Base-by-base conservation (phyloP, 768 basidiomycete genomes). In the Cystofilobasidium ferigula region DNA sequence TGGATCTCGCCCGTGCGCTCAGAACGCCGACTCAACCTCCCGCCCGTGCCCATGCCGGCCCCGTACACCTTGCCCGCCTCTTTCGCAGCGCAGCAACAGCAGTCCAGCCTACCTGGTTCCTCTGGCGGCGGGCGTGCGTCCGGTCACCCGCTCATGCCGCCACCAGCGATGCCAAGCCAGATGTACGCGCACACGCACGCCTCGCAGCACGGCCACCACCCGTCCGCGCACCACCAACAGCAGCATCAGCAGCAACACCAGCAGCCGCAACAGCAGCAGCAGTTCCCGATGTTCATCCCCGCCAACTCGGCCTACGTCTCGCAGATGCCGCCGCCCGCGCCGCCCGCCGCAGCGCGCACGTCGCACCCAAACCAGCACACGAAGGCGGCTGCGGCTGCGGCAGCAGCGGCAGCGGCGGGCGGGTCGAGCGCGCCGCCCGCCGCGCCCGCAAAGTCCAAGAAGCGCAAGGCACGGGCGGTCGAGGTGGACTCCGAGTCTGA, bases 11-110 rank as follows among this genome's bases (percentile, higher is more conserved):
- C 10, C 24, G 12, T 36, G 13, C 32, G 13, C 8, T 2, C 61
- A 62, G 61, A 62, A 34, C 61, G 61, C 28, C 61, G 61, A 6
- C 61, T 62, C 47, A 62, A 62, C 48, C 30, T 51, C 12, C 61
- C 51, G 35, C 61, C 48, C n/a, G 47, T 51, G 0, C 61, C 61
- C 18, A 47, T 47, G 34, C 61, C 34, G 30, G 47, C 30, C 36
- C 61, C 47, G 26, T 51, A 47, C 45, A 3, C 45, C 24, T 47
- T n/a, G 45, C 16, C 58, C 35, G 32, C 57, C 9, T 58, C 58
- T 14, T 62, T 45, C 35, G n/a, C 35, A n/a, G 34, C 34, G 6
- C 47, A 32, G 26, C 61, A 24, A 6, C 47, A 24, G 30, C 14
- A 16, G 13, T 47, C 47, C 53, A 56, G n/a, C n/a, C n/a, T n/a